These are phyloP conservation scores for Boletus barrowsii DNA, from an alignment of 768 basidiomycete species.

Conservation along the genomic window DNA sequence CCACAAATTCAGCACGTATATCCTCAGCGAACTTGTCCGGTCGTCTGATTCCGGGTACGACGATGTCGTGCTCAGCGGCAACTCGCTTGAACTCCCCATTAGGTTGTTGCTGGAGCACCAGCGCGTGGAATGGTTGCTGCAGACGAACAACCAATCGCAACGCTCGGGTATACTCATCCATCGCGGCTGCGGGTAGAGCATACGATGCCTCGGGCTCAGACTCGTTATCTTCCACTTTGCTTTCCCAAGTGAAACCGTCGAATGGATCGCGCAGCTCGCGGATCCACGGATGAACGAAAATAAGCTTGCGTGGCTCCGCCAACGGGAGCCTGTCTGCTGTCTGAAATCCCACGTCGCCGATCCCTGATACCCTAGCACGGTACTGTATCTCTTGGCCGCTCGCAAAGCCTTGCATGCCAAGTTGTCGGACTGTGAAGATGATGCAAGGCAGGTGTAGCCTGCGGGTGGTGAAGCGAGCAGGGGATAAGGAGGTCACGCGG, in stretches of 20 bases:
- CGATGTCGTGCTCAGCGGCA: not conserved
- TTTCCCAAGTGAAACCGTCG: not conserved
- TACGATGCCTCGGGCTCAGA: not conserved
- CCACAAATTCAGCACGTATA: not conserved
- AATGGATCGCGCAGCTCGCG: not conserved
- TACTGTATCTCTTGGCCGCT: not conserved
- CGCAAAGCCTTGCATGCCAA: not conserved
- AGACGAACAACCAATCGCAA: not conserved
- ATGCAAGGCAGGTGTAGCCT: conserved; percentile 1
- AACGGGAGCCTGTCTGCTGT: not conserved
- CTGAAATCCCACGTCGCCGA: not conserved
- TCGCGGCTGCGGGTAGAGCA: not conserved
- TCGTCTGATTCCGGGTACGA: not conserved
- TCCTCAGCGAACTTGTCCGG: not conserved
- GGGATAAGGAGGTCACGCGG: not conserved
- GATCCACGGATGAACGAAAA: conserved; percentile 7
- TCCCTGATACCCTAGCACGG: not conserved
- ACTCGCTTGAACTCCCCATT: not conserved
- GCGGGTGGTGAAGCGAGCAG: not conserved
- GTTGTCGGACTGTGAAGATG: not conserved
- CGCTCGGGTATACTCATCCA: not conserved
- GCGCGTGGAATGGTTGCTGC: not conserved
- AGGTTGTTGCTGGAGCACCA: not conserved
- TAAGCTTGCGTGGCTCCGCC: not conserved
- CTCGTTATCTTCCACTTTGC: not conserved